Base-by-base conservation (phyloP, 345 rosid genomes). In the Eucalyptus globulus region DNA sequence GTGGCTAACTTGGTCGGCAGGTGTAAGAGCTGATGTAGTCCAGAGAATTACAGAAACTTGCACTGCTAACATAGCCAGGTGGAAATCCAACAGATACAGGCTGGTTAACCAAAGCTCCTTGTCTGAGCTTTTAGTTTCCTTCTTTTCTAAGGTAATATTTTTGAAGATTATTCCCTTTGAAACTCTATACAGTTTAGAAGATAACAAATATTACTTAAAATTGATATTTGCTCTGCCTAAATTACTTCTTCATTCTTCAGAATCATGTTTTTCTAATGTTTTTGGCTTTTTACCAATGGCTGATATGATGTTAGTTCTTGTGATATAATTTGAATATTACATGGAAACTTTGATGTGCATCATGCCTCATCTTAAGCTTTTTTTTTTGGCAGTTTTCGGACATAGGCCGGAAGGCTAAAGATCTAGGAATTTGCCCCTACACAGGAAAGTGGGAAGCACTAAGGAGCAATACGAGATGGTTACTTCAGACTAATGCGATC, bases 351-450 rank as follows among this genome's bases (percentile, higher is more conserved):
- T 37, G 47, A 76, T 76, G 13, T 76, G 47, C 47, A 21, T 40
- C 27, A 76, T 40, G 27, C 47, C 47, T 76, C 14, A 24, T 76
- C 85, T 40, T 22, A 6, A 37, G 85, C 85, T 11, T 76, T 76
- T 76, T 19, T 19, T 40, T 76, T 40, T 40, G 86, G 91, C 93
- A 96, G 99, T 97, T 96, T 87, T 92, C 93, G 53, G 94, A 92
- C 89, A 90, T 96, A 87, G 76, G 88, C 89, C 49, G 40, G 67
- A 95, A 90, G 93, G 96, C 97, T 11, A 29, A 44, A 11, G 95
- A 93, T 50, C 89, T 91, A 14, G 98, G 97, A 90, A 95, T 97
- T 90, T 97, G 99, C 89, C 91, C 97, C 8, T 96, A 94, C 80
- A 95, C 94, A 0, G 98, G 97, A 89, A 87, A 86, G 72, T 96